These are phyloP conservation scores for Pulveroboletus frians DNA, from an alignment of 768 basidiomycete species.

Conservation along the genomic window DNA sequence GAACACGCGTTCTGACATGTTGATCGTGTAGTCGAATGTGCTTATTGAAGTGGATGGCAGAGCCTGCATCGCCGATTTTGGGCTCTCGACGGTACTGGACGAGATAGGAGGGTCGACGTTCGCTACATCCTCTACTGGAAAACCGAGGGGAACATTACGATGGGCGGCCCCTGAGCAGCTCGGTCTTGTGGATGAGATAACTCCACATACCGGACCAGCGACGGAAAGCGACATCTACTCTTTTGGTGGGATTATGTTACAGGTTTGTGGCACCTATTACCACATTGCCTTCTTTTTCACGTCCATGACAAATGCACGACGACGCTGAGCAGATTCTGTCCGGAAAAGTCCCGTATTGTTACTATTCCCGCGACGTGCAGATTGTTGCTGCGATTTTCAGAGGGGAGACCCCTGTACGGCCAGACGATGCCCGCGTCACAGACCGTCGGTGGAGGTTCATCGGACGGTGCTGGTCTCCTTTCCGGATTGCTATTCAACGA, in stretches of 20 bases:
- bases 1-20: too few relatives aligned
- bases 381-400: neutral
- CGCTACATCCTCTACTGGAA: neutral
- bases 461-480: constrained; percentile 3
- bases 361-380: constrained; percentile 1
- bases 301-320: neutral
- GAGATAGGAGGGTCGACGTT: constrained; percentile 6
- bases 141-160: neutral
- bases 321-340: constrained; percentile 6
- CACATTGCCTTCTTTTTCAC: neutral
- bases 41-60: too few relatives aligned
- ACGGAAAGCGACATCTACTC: neutral
- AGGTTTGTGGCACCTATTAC: constrained; percentile 2
- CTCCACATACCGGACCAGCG: neutral
- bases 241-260: constrained; percentile 29
- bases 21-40: too few relatives aligned
- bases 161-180: constrained; percentile 36
- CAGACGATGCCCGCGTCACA: neutral
- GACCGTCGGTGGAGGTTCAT: neutral
- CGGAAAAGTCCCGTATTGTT: neutral
- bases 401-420: neutral
- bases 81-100: neutral
- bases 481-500: neutral
- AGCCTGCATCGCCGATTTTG: neutral
- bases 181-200: constrained; percentile 11